Evolutionary conservation across 2,329 filamentous ascomycete species (phyloP), one percentile per base, ranked within the genome.

Genomic region (Tolypocladium tundrense): DNA sequence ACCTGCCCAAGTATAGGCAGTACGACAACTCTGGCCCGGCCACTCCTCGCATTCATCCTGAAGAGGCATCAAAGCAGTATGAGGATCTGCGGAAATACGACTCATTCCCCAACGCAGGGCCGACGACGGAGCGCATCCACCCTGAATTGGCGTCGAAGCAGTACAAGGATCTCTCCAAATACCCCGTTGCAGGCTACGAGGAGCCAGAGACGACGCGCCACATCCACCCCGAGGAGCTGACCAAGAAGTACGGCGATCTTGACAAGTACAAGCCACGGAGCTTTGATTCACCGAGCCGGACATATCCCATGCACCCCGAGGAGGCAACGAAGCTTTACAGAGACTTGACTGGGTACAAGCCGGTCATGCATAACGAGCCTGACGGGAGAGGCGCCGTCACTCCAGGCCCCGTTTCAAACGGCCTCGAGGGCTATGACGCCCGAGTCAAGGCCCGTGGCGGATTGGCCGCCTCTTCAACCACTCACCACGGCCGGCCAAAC

Each of bases 191-290:
- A n/a, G 69, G 69, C 9, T 70, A 64, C 39, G 66, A 70, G 55
- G 69, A 72, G 58, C 61, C 62, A 4, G 42, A 58, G 3, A 59
- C 62, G 50, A 64, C 60, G 2, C 59, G 64, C 24, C 67, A 70
- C 24, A 58, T 68, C n/a, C 70, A 72, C n/a, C 67, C 73, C 11
- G 73, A 75, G 60, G 72, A 74, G 59, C 60, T 68, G 51, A 70
- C 70, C 33, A 76, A 75, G 57, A 61, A 67, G 7, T 75, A 77
- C 50, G 65, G 69, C 10, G 77, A 80, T 57, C 68, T 79, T 54
- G 67, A 68, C 56, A 67, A 72, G 57, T 79, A 80, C 60, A 63
- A 64, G n/a, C 64, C 66, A 1, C 61, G 62, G 24, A 60, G 60
- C 4, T 71, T 73, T 55, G 69, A 69, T 42, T 65, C 66, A 2